Evolutionary conservation across 345 rosid species (phyloP), one percentile per base, ranked within the genome.

Genomic region (Carallia pectinifolia): DNA sequence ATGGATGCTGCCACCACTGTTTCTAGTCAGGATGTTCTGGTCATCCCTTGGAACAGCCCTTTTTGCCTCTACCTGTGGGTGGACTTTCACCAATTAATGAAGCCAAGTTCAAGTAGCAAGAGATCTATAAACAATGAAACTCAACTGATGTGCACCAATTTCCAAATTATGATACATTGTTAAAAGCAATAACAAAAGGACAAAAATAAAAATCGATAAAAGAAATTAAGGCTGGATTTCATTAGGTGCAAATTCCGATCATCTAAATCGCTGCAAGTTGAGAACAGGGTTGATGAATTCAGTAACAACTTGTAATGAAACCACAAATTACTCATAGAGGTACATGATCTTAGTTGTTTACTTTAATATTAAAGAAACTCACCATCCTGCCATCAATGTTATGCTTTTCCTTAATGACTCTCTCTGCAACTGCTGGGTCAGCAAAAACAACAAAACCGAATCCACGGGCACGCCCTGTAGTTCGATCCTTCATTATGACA

Each of bases 391-490:
- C 99, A 83, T 95, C 99, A 27, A 95, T 92, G 68, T 69, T 89
- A 80, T 95, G 99, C 39, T 90, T 92, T 58, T 90, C 91, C 67
- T 81, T 89, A 19, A 90, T 87, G 78, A 95, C 99, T 64, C 85
- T 80, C 65, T 95, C 99, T 37, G 98, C 99, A 66, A 88, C 89
- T 76, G 92, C 82, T 6, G 91, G 93, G 71, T 92, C 99, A 61
- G 98, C 81, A 65, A 95, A 95, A 52, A 95, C 99, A 6, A 95
- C 90, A 68, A 95, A 95, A 27, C 99, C 98, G 54, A 95, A 95
- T 60, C 99, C 99, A 66, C 99, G 99, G 61, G 99, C 99, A 62
- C 98, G 96, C 30, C 99, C 99, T 0, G 99, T 92, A 77, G 92
- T 87, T 50, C 99, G 90, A 84, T 95, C 99, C 79, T 92, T 95